Base-by-base conservation (phyloP, 1,139 yeast species). In the Pneumocystis carinii region DNA sequence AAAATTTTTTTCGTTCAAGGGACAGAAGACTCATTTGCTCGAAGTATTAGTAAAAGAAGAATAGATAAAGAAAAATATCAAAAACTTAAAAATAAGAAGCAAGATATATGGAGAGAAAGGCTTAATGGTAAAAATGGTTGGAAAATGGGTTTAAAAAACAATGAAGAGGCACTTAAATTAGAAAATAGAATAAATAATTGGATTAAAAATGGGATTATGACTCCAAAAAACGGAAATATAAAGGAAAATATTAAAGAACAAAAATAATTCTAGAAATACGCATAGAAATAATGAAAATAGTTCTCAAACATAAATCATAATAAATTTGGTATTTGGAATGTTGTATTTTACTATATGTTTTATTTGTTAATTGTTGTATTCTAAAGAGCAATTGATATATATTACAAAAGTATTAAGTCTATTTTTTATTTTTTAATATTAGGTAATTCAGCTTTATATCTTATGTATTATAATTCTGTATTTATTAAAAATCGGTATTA, bases 11-110 rank as follows among this genome's bases (percentile, higher is more conserved):
- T 90, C 71, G 95, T 88, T 71, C 80, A 86, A 3, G 85, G 82
- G n/a, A 83, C 96, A 0, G 83, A 82, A 68, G 98, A 92, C 74
- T 86, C 85, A 68, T 90, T 87, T 71, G 81, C 89, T 1, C 67
- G 75, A 39, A 57, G 59, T 48, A 12, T 24, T 4, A 48, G 27
- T 10, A 48, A 48, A 48, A 48, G 55, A 24, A 17, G 65, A 53
- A 53, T 53, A 48, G 55, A 59, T 48, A 15, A 15, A 8, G 39
- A 42, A 29, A 35, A 48, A 15, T 61, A 53, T 48, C 56, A 32
- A 8, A 41, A 41, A 35, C 58, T 61, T 42, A 48, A 36, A 17
- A 19, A 35, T 3, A 42, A 42, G 24, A 38, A 59, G 24, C 62
- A 42, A 32, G 32, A 35, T 1, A 36, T 24, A n/a, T 61, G 62